phyloP scores from a whole-genome alignment of 2,329 filamentous ascomycete species.

The Orbilia brochopaga region DNA sequence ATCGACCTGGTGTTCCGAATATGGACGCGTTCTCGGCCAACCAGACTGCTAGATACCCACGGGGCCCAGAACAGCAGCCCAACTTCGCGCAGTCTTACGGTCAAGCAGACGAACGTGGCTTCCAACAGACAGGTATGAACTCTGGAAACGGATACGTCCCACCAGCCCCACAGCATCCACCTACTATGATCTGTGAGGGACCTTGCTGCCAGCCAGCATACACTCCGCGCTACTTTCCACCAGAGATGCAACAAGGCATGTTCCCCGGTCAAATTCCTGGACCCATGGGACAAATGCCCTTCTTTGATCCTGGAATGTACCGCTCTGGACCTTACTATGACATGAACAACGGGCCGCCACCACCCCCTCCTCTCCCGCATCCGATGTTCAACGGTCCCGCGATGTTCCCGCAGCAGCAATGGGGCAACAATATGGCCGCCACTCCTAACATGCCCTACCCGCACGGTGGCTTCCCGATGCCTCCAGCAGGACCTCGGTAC shows the following conservation, averaged over 20 bases:
- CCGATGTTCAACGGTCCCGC: constrained; percentile 26
- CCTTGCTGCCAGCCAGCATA: constrained; percentile 31
- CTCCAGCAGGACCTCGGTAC: constrained; percentile 21
- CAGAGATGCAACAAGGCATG: constrained; percentile 24
- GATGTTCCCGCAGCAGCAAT: constrained; percentile 32
- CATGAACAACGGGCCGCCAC: constrained; percentile 9
- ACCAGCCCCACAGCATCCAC: constrained; percentile 13
- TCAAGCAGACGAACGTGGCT: constrained; percentile 16
- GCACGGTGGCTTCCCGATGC: constrained; percentile 21
- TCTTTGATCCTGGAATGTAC: constrained; percentile 40
- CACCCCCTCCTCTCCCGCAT: no score
- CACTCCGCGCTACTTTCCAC: constrained; percentile 6
- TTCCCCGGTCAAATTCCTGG: constrained; percentile 29
- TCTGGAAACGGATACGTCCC: constrained; percentile 13
- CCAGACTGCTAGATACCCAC: constrained; percentile 7
- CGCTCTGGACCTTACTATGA: constrained; percentile 18
- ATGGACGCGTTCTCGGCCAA: constrained; percentile 3
- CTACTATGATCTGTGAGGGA: constrained; percentile 30
- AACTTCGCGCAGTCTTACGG: constrained; percentile 9
- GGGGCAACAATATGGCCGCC: constrained; percentile 18
- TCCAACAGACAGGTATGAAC: constrained; percentile 11
- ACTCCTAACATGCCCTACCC: constrained; percentile 27
- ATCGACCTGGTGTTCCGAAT: constrained; percentile 11
- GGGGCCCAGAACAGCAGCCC: constrained; percentile 8
- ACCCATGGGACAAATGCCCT: constrained; percentile 22